These are phyloP conservation scores for Magnaporthiopsis poae DNA, from an alignment of 2,329 filamentous ascomycete genomes.

Conservation along the genomic window DNA sequence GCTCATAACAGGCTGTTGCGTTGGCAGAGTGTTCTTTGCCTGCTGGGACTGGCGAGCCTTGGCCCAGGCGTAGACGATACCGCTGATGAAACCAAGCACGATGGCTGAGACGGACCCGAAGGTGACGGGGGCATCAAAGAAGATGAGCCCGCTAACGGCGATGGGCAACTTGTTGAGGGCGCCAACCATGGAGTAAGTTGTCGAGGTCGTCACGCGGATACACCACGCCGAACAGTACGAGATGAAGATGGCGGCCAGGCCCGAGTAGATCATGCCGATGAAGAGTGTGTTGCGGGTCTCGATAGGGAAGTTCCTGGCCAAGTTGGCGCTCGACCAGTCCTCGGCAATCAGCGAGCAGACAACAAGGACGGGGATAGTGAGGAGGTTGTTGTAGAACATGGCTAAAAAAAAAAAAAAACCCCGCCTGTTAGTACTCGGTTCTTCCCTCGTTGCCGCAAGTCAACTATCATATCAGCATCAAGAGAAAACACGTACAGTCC, in stretches of 20 bases:
- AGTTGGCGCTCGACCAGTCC: slow-evolving; percentile 82
- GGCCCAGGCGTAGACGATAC: slow-evolving; percentile 79
- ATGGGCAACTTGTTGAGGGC: slow-evolving; percentile 97
- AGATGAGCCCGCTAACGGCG: slow-evolving; percentile 80
- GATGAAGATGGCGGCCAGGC: slow-evolving; percentile 88
- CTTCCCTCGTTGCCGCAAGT: not conserved
- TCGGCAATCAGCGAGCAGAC: slow-evolving; percentile 72
- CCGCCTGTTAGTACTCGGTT: slow-evolving; percentile 11
- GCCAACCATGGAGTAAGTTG: slow-evolving; percentile 97
- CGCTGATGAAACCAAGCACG: slow-evolving; percentile 79
- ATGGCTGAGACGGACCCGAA: slow-evolving; percentile 88
- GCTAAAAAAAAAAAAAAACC: slow-evolving; percentile 40
- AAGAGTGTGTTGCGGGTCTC: slow-evolving; percentile 70
- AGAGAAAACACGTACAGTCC: slow-evolving; percentile 63
- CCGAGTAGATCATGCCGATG: slow-evolving; percentile 85
- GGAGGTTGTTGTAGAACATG: slow-evolving; percentile 99
- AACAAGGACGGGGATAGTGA: slow-evolving; percentile 87
- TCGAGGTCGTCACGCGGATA: slow-evolving; percentile 91
- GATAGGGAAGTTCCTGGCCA: slow-evolving; percentile 78
- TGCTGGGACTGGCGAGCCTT: slow-evolving; percentile 70
- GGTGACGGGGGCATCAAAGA: slow-evolving; percentile 90
- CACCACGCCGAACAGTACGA: slow-evolving; percentile 99
- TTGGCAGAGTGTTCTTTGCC: slow-evolving; percentile 58
- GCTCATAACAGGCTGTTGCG: slow-evolving; percentile 63
- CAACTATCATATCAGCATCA: not conserved